Evolutionary conservation across 805 yeast genomes (phyloP), one percentile per base, ranked within the genome.

Genomic region (Candida fluviatilis): DNA sequence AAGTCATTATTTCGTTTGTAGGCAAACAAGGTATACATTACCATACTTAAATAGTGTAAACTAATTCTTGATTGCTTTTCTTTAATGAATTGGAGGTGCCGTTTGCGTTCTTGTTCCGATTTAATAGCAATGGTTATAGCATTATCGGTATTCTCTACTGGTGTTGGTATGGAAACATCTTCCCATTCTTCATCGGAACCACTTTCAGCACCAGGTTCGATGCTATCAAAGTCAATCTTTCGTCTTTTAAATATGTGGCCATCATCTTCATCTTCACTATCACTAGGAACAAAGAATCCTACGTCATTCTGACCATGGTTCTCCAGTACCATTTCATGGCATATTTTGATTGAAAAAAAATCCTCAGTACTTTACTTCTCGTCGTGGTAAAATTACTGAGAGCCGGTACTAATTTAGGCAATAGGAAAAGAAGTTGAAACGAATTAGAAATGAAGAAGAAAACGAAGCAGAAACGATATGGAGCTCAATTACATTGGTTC

Each of bases 41-140:
- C 42, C 41, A 61, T 48, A 4, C 55, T 52, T n/a, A 62, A 38
- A 35, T 51, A 42, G 23, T 54, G 58, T 5, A 55, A 24, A 31
- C 40, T 32, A 11, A 37, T 26, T 5, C 29, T 8, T 10, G n/a
- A 26, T 13, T 13, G 29, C n/a, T 26, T 26, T 13, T 26, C 15
- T 26, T 13, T 26, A 12, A 26, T 26, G 6, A 13, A 10, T 26
- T 26, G 29, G 7, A 26, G 13, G 5, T 13, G n/a, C 14, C 29
- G 29, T 26, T 26, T 10, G 13, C 29, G 29, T 8, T 26, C 29
- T 13, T 26, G n/a, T 8, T 26, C 15, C 7, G 29, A 5, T 13
- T 13, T 26, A 5, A 26, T 12, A 5, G 7, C 29, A 12, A 26
- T 26, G 5, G 29, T 26, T 5, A 26, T 5, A 5, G 7, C 19